Percentiles rank a stretch among this genome's conserved stretches.
Evolutionary conservation across 1,139 yeast species (phyloP).

Genomic region (Keqinozyma sinolaborantium): DNA sequence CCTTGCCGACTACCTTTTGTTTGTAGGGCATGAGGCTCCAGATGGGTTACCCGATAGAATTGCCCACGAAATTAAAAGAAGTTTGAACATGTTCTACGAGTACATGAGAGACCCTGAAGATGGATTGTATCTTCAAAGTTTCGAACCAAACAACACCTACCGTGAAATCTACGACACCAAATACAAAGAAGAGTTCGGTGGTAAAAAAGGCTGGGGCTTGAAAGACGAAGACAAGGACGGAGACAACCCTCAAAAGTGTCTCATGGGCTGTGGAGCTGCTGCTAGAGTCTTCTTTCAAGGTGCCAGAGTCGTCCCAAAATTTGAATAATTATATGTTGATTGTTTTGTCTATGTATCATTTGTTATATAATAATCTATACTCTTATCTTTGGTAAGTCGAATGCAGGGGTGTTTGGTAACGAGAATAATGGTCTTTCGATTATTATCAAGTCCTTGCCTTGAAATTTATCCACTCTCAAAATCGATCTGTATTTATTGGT

Average conservation of each 20-base stretch:
- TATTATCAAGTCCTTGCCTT: slow-evolving; percentile 59
- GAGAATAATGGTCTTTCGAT: slow-evolving; percentile 74
- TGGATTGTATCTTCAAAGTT: slow-evolving; percentile 59
- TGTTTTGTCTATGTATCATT: no score
- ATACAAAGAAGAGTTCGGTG: slow-evolving; percentile 56
- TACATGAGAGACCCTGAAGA: slow-evolving; percentile 57
- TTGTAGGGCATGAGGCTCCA: slow-evolving; percentile 45
- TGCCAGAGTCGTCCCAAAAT: slow-evolving; percentile 49
- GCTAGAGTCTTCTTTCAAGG: slow-evolving; percentile 70
- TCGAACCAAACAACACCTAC: slow-evolving; percentile 58
- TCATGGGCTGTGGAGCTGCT: slow-evolving; percentile 66
- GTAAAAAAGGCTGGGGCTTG: slow-evolving; percentile 48
- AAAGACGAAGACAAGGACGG: slow-evolving; percentile 44
- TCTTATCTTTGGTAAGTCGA: slow-evolving; percentile 64
- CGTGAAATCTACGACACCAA: slow-evolving; percentile 43
- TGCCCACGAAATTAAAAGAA: slow-evolving; percentile 44
- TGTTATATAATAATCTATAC: no score
- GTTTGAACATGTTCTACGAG: slow-evolving; percentile 51
- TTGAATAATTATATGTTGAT: slow-evolving; percentile 9
- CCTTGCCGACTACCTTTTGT: slow-evolving; percentile 59
- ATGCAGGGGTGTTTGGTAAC: slow-evolving; percentile 65
- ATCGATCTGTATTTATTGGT: slow-evolving; percentile 77
- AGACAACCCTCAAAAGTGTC: slow-evolving; percentile 46
- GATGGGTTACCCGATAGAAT: slow-evolving; percentile 32
- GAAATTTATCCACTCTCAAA: slow-evolving; percentile 54